Conservation (phyloP, 2,329 filamentous ascomycete species). For the Penicillium sclerotiorum region DNA sequence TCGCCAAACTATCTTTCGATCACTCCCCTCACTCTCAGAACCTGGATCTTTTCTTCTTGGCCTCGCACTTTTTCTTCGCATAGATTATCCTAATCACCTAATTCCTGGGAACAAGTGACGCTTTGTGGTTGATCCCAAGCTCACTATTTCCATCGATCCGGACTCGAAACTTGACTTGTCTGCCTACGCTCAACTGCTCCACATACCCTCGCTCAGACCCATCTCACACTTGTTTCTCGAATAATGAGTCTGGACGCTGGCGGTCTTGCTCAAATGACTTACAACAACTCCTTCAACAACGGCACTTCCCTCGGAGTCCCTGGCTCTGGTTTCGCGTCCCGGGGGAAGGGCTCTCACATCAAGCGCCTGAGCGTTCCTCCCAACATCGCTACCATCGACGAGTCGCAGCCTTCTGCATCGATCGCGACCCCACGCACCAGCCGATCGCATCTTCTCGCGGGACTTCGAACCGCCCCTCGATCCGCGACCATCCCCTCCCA, state of each 20-base stretch:
- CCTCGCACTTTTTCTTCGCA: constrained; percentile 16
- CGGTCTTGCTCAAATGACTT: constrained; percentile 99
- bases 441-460: constrained; percentile 90
- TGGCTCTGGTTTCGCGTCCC: constrained; percentile 78
- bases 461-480: constrained; percentile 91
- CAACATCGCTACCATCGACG: constrained; percentile 69
- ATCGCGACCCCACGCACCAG: constrained; percentile 86
- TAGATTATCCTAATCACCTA: constrained; percentile 35
- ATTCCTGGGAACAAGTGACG: constrained; percentile 27
- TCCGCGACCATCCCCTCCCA: constrained; percentile 72
- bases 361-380: constrained; percentile 83
- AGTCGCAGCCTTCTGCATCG: constrained; percentile 65
- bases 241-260: constrained; percentile 76
- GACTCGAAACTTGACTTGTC: constrained; percentile 12
- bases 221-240: constrained; percentile 23
- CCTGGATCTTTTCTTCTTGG: constrained; percentile 9
- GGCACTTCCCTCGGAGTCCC: constrained; percentile 72
- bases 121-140: constrained; percentile 34
- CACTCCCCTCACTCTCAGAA: constrained; percentile 1
- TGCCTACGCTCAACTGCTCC: constrained; percentile 22
- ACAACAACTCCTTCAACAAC: constrained; percentile 72
- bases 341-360: constrained; percentile 80
- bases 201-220: constrained; percentile 31
- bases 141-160: constrained; percentile 16
- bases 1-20: not conserved